Evolutionary conservation across 2,329 filamentous ascomycete species (phyloP), one percentile per base, ranked within the genome.

Genomic region (Cytospora mali): DNA sequence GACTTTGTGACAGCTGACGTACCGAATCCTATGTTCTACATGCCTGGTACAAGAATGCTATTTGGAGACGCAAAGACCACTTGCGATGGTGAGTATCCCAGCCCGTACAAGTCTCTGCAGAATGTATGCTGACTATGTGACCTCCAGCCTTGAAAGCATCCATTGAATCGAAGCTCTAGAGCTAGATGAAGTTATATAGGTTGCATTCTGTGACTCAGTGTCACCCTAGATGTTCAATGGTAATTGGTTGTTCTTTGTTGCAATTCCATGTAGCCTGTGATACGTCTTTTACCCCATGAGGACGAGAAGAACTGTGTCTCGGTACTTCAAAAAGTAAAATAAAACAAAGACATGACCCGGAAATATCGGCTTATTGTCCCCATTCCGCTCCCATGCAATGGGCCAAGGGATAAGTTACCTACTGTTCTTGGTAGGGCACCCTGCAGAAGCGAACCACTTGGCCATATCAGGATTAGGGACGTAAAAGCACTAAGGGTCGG

Each of bases 21-120:
- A 11, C 90, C 90, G 13, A 97, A 97, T 72, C 92, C 93, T 1
- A 93, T 97, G 91, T 95, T 96, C 76, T 95, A 88, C 76, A 94
- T 93, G 90, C 89, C 90, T 4, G 89, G 89, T 57, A 93, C 92
- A 2, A 91, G 89, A 78, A 97, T 96, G 93, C 75, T 97, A 63
- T 96, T 97, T 76, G 92, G 93, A 28, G 93, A 97, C 77, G 93
- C 93, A 23, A 94, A 92, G 78, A 84, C 86, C 64, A 90, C 88
- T 64, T 94, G 91, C 72, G 91, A 95, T 79, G 90, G 88, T 90
- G 71, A 74, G 85, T 75, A 21, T 18, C 50, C 56, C 33, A 53
- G 28, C 39, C 13, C 2, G 21, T 51, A 42, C n/a, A n/a, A n/a
- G 27, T 28, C 14, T 29, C 14, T 54, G 35, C 31, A 9, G 3